These are phyloP conservation scores for Trichophyton equinum DNA, from an alignment of 2,329 filamentous ascomycete species.

Conservation along the genomic window DNA sequence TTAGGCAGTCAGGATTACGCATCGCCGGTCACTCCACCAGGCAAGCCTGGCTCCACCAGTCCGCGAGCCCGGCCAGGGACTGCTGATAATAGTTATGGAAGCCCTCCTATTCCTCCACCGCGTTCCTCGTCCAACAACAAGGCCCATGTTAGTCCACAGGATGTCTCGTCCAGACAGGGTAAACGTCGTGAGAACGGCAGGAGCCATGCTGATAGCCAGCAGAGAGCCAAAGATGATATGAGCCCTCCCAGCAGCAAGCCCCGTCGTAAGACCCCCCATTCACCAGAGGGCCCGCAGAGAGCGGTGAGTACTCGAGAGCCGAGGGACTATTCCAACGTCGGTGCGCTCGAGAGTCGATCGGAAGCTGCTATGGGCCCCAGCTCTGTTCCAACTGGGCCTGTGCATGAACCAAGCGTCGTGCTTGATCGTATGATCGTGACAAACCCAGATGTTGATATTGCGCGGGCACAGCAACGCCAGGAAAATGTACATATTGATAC, in stretches of 20 bases:
- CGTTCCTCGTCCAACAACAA: constrained; percentile 66
- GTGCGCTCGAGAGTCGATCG: constrained; percentile 22
- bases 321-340: constrained; percentile 25
- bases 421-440: constrained; percentile 66
- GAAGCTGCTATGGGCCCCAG: constrained; percentile 40
- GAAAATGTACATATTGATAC: constrained; percentile 19
- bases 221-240: constrained; percentile 30
- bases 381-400: constrained; percentile 47
- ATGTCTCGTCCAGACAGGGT: constrained; percentile 27
- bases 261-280: constrained; percentile 36
- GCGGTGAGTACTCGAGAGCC: constrained; percentile 31
- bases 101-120: constrained; percentile 60
- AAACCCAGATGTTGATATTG: constrained; percentile 60
- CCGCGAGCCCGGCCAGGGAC: constrained; percentile 20
- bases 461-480: constrained; percentile 57
- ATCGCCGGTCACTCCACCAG: constrained; percentile 25
- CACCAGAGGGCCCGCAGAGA: constrained; percentile 36
- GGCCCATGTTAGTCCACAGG: constrained; percentile 28
- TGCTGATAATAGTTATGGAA: constrained; percentile 40
- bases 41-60: background rate
- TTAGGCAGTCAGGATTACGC: constrained; percentile 19
- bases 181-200: constrained; percentile 30
- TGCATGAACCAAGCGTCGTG: constrained; percentile 65
- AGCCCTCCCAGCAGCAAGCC: constrained; percentile 27
- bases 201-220: constrained; percentile 23